Conservation (phyloP, 805 yeast genomes). For the Cyberlindnera mycetangii region DNA sequence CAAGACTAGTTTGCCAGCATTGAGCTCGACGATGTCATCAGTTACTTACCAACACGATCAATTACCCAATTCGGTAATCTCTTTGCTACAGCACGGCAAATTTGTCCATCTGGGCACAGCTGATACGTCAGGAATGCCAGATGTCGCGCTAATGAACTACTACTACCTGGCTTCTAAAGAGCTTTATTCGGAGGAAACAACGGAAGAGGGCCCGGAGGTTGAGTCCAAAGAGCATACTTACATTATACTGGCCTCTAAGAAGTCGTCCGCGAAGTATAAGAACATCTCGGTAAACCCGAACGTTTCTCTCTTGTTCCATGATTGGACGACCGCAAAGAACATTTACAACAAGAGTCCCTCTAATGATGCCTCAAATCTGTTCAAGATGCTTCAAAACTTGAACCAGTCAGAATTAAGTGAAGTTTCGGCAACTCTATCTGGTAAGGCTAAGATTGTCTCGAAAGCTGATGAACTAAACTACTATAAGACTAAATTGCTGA, state of each 20-base stretch:
- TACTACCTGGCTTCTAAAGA: slow-evolving; percentile 52
- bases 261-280: slow-evolving; percentile 66
- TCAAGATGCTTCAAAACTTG: slow-evolving; percentile 65
- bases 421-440: slow-evolving; percentile 78
- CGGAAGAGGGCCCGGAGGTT: slow-evolving; percentile 23
- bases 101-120: slow-evolving; percentile 86
- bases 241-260: slow-evolving; percentile 71
- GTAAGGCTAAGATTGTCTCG: slow-evolving; percentile 58
- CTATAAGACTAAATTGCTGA: slow-evolving; percentile 59
- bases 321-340: slow-evolving; percentile 72
- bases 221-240: slow-evolving; percentile 40
- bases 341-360: slow-evolving; percentile 32
- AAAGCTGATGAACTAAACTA: slow-evolving; percentile 49
- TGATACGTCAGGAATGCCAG: slow-evolving; percentile 58
- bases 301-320: slow-evolving; percentile 84
- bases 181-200: slow-evolving; percentile 23
- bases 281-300: slow-evolving; percentile 70
- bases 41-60: slow-evolving; percentile 27
- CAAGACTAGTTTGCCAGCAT: too few relatives aligned
- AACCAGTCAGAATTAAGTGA: slow-evolving; percentile 79
- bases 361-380: slow-evolving; percentile 39
- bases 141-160: slow-evolving; percentile 89
- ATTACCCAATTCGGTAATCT: slow-evolving; percentile 37
- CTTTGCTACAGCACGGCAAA: slow-evolving; percentile 55
- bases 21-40: slow-evolving; percentile 29